These are phyloP conservation scores for Pleodorina starrii DNA, from an alignment of 139 green algal species.

Conservation along the genomic window DNA sequence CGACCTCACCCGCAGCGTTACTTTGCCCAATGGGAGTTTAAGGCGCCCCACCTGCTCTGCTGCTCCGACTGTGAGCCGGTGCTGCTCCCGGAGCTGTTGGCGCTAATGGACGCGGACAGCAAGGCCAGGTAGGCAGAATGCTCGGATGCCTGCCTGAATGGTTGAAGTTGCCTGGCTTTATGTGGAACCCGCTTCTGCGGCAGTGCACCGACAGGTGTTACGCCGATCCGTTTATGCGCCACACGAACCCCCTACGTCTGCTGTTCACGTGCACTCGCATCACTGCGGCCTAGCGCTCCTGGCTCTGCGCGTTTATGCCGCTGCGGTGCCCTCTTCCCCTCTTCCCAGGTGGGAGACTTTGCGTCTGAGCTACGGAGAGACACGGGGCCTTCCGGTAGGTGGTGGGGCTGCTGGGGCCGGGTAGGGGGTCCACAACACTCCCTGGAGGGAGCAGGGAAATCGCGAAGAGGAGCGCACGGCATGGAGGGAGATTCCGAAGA, in stretches of 20 bases:
- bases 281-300: no score
- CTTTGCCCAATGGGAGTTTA: conserved; percentile 82
- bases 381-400: conserved; percentile 70
- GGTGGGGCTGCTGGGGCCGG: neutral
- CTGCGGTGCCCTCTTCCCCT: no score
- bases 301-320: no score
- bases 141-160: no score
- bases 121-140: conserved; percentile 37
- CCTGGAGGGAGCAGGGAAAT: neutral
- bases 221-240: no score
- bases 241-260: no score
- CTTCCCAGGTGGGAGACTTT: conserved; percentile 69
- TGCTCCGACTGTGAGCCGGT: conserved; percentile 78
- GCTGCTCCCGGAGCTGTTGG: conserved; percentile 68
- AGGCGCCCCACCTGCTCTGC: conserved; percentile 70
- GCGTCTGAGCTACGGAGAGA: conserved; percentile 75
- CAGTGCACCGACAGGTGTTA: no score
- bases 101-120: conserved; percentile 62
- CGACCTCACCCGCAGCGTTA: conserved; percentile 66
- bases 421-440: neutral
- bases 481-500: no score
- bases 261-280: no score
- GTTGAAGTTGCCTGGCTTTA: no score
- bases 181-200: no score
- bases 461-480: neutral